Conservation (phyloP, 805 yeast species). For the Wickerhamiella parazyma region DNA sequence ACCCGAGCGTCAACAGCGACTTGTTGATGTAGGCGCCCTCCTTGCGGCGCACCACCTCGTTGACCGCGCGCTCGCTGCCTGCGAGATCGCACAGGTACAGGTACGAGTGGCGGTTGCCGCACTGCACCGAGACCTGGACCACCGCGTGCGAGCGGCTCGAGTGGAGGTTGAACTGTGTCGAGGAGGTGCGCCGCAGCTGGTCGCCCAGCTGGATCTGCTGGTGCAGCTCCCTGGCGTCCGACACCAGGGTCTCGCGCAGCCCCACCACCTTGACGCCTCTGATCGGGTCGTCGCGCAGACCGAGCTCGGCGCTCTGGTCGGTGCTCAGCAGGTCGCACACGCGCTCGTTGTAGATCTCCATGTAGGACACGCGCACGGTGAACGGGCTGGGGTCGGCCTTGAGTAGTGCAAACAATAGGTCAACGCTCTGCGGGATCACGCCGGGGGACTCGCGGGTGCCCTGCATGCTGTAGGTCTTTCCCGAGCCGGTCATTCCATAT, state of each 20-base stretch:
- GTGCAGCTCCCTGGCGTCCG: conserved; percentile 45
- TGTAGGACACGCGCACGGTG: conserved; percentile 50
- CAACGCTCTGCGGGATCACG: conserved; percentile 53
- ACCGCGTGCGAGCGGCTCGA: conserved; percentile 90
- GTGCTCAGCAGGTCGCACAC: conserved; percentile 57
- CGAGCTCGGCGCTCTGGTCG: conserved; percentile 35
- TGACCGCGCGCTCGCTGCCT: conserved; percentile 82
- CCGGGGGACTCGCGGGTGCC: conserved; percentile 51
- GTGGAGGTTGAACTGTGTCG: conserved; percentile 78
- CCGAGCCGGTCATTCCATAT: conserved; percentile 90
- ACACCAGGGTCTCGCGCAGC: conserved; percentile 46
- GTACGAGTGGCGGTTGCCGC: conserved; percentile 38
- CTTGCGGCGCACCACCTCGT: conserved; percentile 65
- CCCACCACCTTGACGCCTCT: conserved; percentile 69
- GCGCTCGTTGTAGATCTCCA: conserved; percentile 80
- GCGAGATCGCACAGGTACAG: conserved; percentile 89
- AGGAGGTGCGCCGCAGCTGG: conserved; percentile 59
- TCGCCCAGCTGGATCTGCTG: conserved; percentile 56
- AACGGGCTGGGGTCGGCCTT: conserved; percentile 26
- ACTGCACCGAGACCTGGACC: conserved; percentile 47
- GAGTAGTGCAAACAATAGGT: conserved; percentile 36
- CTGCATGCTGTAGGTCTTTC: conserved; percentile 79
- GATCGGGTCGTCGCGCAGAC: conserved; percentile 60
- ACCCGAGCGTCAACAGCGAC: conserved; percentile 76
- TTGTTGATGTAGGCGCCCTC: conserved; percentile 92